Evolutionary conservation across 306 rosid species (phyloP).

Genomic region (Vicia sativa): DNA sequence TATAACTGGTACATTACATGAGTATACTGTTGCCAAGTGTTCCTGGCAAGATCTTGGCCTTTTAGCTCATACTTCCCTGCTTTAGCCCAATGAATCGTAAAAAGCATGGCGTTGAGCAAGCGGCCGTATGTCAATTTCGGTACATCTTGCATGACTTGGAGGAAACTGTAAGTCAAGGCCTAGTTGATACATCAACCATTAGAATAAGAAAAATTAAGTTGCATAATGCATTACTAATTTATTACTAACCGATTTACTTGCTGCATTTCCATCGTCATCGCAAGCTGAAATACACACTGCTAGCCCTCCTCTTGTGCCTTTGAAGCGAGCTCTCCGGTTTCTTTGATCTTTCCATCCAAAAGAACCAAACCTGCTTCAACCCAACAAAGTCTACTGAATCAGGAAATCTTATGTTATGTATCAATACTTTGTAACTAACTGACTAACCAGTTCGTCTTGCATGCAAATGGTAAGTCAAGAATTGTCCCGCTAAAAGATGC

Average conservation of each 20-base stretch:
- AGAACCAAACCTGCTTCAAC: constrained; percentile 42
- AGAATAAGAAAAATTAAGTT: constrained; percentile 4
- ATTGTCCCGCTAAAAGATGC: constrained; percentile 65
- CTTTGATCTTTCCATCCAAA: constrained; percentile 49
- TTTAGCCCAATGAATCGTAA: constrained; percentile 46
- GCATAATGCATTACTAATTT: constrained; percentile 18
- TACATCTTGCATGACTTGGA: constrained; percentile 55
- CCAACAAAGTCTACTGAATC: neutral
- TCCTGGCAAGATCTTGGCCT: constrained; percentile 1
- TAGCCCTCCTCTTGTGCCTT: constrained; percentile 58
- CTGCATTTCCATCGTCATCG: constrained; percentile 45
- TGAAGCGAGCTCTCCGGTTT: constrained; percentile 34
- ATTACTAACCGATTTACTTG: constrained; percentile 50
- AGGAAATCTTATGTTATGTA: neutral
- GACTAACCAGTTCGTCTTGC: constrained; percentile 54
- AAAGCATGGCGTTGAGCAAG: constrained; percentile 51
- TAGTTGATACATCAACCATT: constrained; percentile 29
- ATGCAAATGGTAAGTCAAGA: constrained; percentile 59
- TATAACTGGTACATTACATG: constrained; percentile 35
- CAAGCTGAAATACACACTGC: constrained; percentile 56
- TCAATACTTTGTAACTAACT: neutral
- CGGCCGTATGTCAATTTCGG: constrained; percentile 55
- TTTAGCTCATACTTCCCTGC: constrained; percentile 41
- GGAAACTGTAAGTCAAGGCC: constrained; percentile 72
- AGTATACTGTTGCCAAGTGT: constrained; percentile 33